These are phyloP conservation scores for Coemansia sp. DNA, from an alignment of 192 early-diverging fungal species.

Conservation along the genomic window DNA sequence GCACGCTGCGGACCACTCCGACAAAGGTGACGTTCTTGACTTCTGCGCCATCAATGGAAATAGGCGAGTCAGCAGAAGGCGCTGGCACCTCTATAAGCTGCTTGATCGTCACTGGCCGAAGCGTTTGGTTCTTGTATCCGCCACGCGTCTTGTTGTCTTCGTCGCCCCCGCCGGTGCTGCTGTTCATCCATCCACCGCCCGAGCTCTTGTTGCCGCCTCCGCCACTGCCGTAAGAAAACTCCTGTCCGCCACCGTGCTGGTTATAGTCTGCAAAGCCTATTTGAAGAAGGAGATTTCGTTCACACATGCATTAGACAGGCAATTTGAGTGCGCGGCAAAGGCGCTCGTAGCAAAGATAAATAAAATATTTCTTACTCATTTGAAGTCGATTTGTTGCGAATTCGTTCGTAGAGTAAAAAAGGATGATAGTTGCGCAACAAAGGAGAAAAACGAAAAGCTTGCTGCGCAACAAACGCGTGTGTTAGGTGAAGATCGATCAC, in stretches of 20 bases:
- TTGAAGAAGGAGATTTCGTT: background rate
- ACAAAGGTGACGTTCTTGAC: slow-evolving; percentile 72
- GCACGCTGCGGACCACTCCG: slow-evolving; percentile 61
- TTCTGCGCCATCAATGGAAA: slow-evolving; percentile 67
- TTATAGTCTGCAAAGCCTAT: slow-evolving; percentile 27
- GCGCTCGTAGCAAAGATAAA: background rate
- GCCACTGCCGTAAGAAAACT: slow-evolving; percentile 13
- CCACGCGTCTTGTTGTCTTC: slow-evolving; percentile 45
- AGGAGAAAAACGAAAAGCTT: background rate
- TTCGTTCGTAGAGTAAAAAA: background rate
- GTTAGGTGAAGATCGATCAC: background rate
- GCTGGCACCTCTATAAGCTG: slow-evolving; percentile 58
- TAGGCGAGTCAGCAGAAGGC: slow-evolving; percentile 56
- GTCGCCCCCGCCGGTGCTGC: slow-evolving; percentile 7
- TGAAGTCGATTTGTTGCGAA: background rate
- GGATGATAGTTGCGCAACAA: background rate
- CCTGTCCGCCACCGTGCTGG: slow-evolving; percentile 27
- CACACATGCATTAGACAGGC: background rate
- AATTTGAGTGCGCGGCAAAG: background rate
- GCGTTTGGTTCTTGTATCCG: slow-evolving; percentile 57
- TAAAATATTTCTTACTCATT: slow-evolving; percentile 17
- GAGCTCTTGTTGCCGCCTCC: slow-evolving; percentile 13
- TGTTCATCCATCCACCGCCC: slow-evolving; percentile 37
- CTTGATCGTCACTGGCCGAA: slow-evolving; percentile 82
- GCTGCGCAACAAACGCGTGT: background rate